These are phyloP conservation scores for Fusarium anthophilum DNA, from an alignment of 2,329 filamentous ascomycete genomes.

Conservation along the genomic window DNA sequence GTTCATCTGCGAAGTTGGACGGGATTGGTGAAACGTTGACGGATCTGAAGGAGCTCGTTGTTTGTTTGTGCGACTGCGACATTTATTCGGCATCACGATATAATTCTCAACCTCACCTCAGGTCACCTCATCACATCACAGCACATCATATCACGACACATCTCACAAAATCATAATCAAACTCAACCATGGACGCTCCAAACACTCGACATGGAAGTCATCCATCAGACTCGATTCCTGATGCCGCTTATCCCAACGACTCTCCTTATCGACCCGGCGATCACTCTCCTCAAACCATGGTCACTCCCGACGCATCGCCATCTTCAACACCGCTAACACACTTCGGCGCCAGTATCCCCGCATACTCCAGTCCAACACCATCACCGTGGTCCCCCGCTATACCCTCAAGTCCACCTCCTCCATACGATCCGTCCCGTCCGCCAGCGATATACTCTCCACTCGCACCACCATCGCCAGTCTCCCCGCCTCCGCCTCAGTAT, in stretches of 20 bases:
- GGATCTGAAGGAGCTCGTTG: not conserved
- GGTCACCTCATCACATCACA: not conserved
- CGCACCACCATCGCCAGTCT: constrained; percentile 12
- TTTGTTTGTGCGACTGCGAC: not conserved
- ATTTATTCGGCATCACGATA: not conserved
- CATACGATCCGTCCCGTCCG: constrained; percentile 41
- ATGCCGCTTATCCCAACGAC: constrained; percentile 46
- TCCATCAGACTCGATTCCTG: constrained; percentile 44
- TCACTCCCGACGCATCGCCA: constrained; percentile 9
- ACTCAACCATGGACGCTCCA: constrained; percentile 30
- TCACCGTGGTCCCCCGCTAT: constrained; percentile 32
- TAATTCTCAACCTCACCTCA: not conserved
- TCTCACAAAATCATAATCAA: not conserved
- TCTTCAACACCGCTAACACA: constrained; percentile 3
- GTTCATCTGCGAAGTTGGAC: not conserved
- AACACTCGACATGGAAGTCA: constrained; percentile 31
- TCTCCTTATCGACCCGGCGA: constrained; percentile 40
- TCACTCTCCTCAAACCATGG: constrained; percentile 11
- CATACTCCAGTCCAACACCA: constrained; percentile 13
- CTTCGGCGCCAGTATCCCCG: constrained; percentile 14
- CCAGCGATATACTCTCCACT: constrained; percentile 41
- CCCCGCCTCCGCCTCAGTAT: constrained; percentile 24
- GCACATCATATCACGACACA: not conserved
- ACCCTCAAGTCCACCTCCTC: constrained; percentile 41
- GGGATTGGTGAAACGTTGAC: not conserved